These are phyloP conservation scores for Hylodesmum podocarpum DNA, from an alignment of 306 rosid genomes.

Conservation along the genomic window DNA sequence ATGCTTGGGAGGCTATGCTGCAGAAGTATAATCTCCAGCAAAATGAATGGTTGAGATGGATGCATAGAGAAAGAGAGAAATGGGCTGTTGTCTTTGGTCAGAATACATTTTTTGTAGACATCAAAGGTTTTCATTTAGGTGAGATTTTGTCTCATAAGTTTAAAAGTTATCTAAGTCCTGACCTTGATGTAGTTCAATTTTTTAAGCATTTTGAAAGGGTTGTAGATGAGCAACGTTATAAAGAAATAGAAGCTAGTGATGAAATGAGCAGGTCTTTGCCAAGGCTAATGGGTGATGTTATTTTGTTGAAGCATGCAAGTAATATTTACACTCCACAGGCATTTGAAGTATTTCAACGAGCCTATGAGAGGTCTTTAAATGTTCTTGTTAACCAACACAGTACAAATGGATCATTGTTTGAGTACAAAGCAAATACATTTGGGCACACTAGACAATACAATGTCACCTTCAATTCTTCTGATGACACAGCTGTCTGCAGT, in stretches of 20 bases:
- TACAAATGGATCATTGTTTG: slow-evolving; percentile 42
- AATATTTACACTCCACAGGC: slow-evolving; percentile 58
- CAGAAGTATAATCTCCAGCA: slow-evolving; percentile 51
- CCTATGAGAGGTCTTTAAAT: slow-evolving; percentile 58
- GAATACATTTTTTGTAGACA: slow-evolving; percentile 56
- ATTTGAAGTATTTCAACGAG: slow-evolving; percentile 64
- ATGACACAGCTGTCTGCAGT: slow-evolving; percentile 52
- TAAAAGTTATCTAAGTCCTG: slow-evolving; percentile 40
- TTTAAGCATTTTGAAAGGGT: slow-evolving; percentile 55
- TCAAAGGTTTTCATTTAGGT: slow-evolving; percentile 54
- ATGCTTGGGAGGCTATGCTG: slow-evolving; percentile 59
- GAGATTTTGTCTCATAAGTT: slow-evolving; percentile 50
- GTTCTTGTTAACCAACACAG: slow-evolving; percentile 50
- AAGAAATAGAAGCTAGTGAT: slow-evolving; percentile 63
- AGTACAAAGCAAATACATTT: slow-evolving; percentile 54
- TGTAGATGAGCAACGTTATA: slow-evolving; percentile 51
- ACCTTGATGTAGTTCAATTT: slow-evolving; percentile 49
- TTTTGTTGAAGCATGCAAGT: slow-evolving; percentile 55
- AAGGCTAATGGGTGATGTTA: slow-evolving; percentile 56
- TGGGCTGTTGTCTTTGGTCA: slow-evolving; percentile 59
- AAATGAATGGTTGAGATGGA: slow-evolving; percentile 76
- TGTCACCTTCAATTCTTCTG: slow-evolving; percentile 48
- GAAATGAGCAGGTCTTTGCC: slow-evolving; percentile 55
- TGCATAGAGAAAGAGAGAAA: slow-evolving; percentile 62
- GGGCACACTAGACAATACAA: slow-evolving; percentile 50